These are phyloP conservation scores for Suillus placidus DNA, from an alignment of 768 basidiomycete genomes.

Conservation along the genomic window DNA sequence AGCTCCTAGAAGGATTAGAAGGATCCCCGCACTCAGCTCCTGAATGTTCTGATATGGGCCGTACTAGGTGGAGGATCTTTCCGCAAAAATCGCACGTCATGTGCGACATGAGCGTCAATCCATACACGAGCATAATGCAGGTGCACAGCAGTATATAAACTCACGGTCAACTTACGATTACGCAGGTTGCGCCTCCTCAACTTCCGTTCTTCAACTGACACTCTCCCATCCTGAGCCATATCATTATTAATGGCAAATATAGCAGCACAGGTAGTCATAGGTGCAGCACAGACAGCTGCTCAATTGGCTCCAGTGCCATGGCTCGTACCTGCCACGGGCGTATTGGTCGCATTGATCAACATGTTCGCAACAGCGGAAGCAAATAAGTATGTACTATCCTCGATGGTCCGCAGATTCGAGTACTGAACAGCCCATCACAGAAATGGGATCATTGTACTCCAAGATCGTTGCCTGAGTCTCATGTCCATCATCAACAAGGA, in stretches of 20 bases:
- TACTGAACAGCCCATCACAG: constrained; percentile 29
- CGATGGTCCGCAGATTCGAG: not conserved
- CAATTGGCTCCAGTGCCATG: constrained; percentile 52
- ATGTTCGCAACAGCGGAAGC: constrained; percentile 49
- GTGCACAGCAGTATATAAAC: constrained; percentile 2
- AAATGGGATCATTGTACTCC: constrained; percentile 45
- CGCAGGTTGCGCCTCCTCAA: not conserved
- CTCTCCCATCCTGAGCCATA: constrained; percentile 3
- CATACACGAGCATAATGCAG: not conserved
- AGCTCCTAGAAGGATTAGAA: too few species aligned
- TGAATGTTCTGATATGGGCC: too few species aligned
- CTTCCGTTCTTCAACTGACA: not conserved
- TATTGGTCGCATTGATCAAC: constrained; percentile 46
- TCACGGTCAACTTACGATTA: not conserved
- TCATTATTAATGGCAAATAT: constrained; percentile 15
- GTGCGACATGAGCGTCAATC: not conserved
- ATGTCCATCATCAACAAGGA: constrained; percentile 42
- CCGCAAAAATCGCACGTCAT: not conserved
- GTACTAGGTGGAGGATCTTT: not conserved
- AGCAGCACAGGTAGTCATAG: constrained; percentile 18
- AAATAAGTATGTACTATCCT: constrained; percentile 44
- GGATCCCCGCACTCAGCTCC: not conserved
- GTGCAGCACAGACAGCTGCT: constrained; percentile 46
- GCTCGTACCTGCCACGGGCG: constrained; percentile 44
- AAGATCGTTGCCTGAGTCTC: constrained; percentile 49